Evolutionary conservation across 805 yeast species (phyloP), one percentile per base, ranked within the genome.

Genomic region (Pichia phayaonensis): DNA sequence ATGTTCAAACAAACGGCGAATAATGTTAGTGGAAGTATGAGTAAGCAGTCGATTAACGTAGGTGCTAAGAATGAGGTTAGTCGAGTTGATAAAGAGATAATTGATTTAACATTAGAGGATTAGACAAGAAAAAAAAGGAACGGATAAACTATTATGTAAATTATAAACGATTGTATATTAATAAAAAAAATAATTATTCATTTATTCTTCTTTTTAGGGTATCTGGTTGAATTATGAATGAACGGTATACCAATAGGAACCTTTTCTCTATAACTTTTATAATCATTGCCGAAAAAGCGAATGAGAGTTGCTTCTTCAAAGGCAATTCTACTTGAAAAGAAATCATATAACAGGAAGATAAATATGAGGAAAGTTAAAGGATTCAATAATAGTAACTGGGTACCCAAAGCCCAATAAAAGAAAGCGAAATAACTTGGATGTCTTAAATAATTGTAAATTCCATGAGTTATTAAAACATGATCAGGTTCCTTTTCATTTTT

Each of bases 381-480:
- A 66, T 90, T 94, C 43, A 80, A 67, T 51, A 92, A 66, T 53
- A 84, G 56, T 44, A 94, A 23, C 63, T 92, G 96, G 1, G 89
- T 74, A 0, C 97, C 97, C 4, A 90, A 56, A 15, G 95, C 92
- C 97, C 98, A 94, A 79, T 89, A 81, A 61, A 81, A 90, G 64
- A 86, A 94, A 0, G 97, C 99, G 40, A 81, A 76, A 66, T 94
- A 94, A 45, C 95, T 83, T 8, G 99, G 99, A 64, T 94, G 99
- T 54, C 99, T 74, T 16, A 79, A 68, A 24, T 67, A 55, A 1
- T 72, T 51, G 65, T 92, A 94, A 3, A 92, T 69, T 0, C 97
- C 98, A 12, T 66, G 57, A 0, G 88, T 87, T 13, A 94, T 83
- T 42, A 94, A 71, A 11, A 57, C 67, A 63, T 94, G 99, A 48